Evolutionary conservation across 2,329 filamentous ascomycete genomes (phyloP).

Genomic region (Cadophora malorum): DNA sequence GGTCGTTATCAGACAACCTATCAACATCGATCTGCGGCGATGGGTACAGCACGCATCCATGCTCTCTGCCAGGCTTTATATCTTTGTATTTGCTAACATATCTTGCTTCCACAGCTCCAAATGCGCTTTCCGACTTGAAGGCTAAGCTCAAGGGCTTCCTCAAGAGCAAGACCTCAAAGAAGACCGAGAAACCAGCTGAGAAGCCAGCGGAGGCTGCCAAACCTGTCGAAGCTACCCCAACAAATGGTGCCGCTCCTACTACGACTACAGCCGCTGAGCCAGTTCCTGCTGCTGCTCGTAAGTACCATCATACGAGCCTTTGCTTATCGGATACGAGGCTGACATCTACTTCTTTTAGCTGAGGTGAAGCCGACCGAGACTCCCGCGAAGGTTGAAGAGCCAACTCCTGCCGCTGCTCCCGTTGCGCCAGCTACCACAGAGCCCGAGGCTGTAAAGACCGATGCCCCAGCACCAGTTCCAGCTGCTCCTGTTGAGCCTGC

Average conservation of each 20-base stretch:
- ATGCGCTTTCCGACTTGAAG: slow-evolving; percentile 42
- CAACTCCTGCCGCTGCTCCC: slow-evolving; percentile 25
- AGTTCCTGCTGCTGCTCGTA: slow-evolving; percentile 33
- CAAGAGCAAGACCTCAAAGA: slow-evolving; percentile 41
- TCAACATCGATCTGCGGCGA: slow-evolving; percentile 20
- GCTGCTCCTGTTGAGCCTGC: slow-evolving; percentile 32
- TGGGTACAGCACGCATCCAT: slow-evolving; percentile 16
- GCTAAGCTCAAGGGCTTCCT: slow-evolving; percentile 43
- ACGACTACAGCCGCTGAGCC: slow-evolving; percentile 33
- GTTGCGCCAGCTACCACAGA: slow-evolving; percentile 17
- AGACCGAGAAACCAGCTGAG: slow-evolving; percentile 37
- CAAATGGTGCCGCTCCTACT: slow-evolving; percentile 31
- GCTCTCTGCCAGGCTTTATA: neutral
- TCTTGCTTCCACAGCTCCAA: slow-evolving; percentile 39
- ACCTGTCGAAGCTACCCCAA: slow-evolving; percentile 26
- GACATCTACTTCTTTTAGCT: slow-evolving; percentile 26
- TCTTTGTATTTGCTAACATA: slow-evolving; percentile 26
- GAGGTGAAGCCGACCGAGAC: slow-evolving; percentile 33
- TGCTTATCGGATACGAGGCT: slow-evolving; percentile 27
- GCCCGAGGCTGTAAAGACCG: slow-evolving; percentile 33
- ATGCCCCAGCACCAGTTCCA: slow-evolving; percentile 31
- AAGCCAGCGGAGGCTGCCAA: slow-evolving; percentile 32
- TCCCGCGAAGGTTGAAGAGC: slow-evolving; percentile 34
- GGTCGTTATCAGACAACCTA: slow-evolving; percentile 13
- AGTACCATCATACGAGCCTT: slow-evolving; percentile 22